Evolutionary conservation across 2,329 filamentous ascomycete species (phyloP), one percentile per base, ranked within the genome.

Genomic region (Acephala macrosclerotiorum): DNA sequence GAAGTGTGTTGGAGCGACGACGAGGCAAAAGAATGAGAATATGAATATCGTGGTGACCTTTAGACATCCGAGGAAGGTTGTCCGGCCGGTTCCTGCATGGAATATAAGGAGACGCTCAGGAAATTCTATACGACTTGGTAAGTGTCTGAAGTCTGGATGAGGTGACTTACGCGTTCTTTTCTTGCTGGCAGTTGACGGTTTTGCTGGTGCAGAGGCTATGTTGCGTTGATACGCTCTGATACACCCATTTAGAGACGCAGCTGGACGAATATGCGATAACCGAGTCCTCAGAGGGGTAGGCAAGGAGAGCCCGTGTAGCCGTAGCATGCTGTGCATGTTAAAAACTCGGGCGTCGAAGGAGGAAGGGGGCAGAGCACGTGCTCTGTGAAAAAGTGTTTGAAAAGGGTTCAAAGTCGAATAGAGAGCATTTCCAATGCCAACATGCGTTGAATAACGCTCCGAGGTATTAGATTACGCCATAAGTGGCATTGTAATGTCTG

Each of bases 21-120:
- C 79, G 60, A 90, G 78, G 69, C 83, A 84, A 72, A 92, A 92
- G 71, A 91, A 87, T 25, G 83, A 84, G 63, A 90, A 90, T 45
- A 91, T 77, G 67, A 93, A 87, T 47, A 96, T 83, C 2, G 90
- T 89, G 0, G 88, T 88, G 63, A 95, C 79, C 73, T 93, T 93
- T 68, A 92, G 77, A 74, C 88, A 86, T 58, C 90, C 91, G 55
- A 95, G 79, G 70, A 91, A 89, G 7, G 88, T 86, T 35, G 86
- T 90, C 65, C 87, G 84, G 9, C 84, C 84, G 0, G 87, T 90
- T 60, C 92, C 91, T 61, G 89, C 89, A 79, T 94, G 91, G 77
- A 92, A 96, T 68, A 96, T 85, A 71, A 93, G 83, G 33, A 94
- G 75, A 16, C 80, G 81, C 68, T 87, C 83, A 0, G 88, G 87